Conservation (phyloP, 805 yeast species). For the Candida pini region DNA sequence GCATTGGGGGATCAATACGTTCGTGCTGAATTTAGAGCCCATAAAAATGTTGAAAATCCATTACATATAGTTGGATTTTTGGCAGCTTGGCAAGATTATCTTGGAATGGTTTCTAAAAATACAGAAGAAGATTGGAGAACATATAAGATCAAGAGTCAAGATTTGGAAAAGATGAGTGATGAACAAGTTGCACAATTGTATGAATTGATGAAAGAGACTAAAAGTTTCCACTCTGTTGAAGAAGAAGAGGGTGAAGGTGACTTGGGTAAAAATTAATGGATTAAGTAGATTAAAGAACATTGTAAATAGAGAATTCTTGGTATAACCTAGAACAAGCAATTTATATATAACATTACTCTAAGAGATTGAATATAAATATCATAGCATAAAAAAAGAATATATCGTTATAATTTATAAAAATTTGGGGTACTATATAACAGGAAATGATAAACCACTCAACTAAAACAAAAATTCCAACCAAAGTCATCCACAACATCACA, state of each 20-base stretch:
- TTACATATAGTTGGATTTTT: constrained; percentile 89
- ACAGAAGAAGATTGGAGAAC: constrained; percentile 60
- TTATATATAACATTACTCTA: no score
- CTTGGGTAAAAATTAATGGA: not conserved
- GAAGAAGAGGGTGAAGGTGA: constrained; percentile 6
- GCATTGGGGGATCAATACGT: constrained; percentile 87
- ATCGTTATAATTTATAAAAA: not conserved
- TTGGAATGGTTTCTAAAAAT: constrained; percentile 38
- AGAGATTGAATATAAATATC: no score
- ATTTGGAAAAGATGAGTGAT: constrained; percentile 78
- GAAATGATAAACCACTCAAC: constrained; percentile 9
- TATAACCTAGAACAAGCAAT: no score
- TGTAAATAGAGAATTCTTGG: no score
- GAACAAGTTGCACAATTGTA: constrained; percentile 83
- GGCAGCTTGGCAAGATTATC: constrained; percentile 89
- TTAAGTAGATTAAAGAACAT: not conserved
- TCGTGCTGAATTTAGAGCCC: constrained; percentile 83
- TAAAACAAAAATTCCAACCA: constrained; percentile 36
- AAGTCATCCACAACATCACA: constrained; percentile 32
- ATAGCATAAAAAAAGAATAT: no score
- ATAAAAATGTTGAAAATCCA: constrained; percentile 78
- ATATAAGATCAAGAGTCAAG: constrained; percentile 53
- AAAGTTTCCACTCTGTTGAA: constrained; percentile 16
- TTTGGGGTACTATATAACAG: not conserved
- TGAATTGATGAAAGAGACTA: constrained; percentile 73